Percentiles rank a stretch among this genome's conserved stretches.
Conservation (phyloP, 169 alveolate genomes). For the Plasmodium berghei region DNA sequence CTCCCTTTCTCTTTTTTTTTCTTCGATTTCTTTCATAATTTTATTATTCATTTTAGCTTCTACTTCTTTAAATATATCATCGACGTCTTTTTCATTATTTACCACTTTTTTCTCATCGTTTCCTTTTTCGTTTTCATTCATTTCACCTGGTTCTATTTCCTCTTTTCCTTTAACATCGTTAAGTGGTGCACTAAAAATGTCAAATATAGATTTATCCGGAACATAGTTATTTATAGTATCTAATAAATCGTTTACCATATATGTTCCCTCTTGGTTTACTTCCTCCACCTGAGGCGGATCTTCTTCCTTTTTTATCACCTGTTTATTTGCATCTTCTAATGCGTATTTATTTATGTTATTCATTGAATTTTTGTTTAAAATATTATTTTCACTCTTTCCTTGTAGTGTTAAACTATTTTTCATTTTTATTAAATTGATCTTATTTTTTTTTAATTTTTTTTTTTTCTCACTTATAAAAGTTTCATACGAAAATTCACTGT, state of each 20-base stretch:
- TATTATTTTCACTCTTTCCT: slow-evolving; percentile 1
- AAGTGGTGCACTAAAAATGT: slow-evolving; percentile 15
- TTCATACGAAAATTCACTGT: slow-evolving; percentile 72
- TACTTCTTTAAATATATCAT: not conserved
- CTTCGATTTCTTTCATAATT: slow-evolving; percentile 21
- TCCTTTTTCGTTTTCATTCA: no score
- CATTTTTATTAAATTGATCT: slow-evolving; percentile 51
- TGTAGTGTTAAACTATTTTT: slow-evolving; percentile 26
- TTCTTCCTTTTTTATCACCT: not conserved
- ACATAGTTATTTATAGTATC: slow-evolving; percentile 59
- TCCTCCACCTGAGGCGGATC: not conserved
- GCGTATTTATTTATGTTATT: not conserved
- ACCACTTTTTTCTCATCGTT: not conserved
- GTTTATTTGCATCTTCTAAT: not conserved
- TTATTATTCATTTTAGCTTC: not conserved
- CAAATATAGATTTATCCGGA: slow-evolving; percentile 61
- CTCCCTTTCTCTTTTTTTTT: slow-evolving; percentile 50
- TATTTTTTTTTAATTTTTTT: slow-evolving; percentile 60
- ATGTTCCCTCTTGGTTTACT: not conserved
- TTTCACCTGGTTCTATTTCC: not conserved
- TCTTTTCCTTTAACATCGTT: slow-evolving; percentile 2
- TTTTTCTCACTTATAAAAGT: slow-evolving; percentile 67
- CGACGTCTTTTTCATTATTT: not conserved
- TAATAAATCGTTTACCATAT: slow-evolving; percentile 20
- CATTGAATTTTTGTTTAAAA: not conserved